Evolutionary conservation across 176 grass and related monocot genomes (phyloP).

Genomic region (Triticum monococcum): DNA sequence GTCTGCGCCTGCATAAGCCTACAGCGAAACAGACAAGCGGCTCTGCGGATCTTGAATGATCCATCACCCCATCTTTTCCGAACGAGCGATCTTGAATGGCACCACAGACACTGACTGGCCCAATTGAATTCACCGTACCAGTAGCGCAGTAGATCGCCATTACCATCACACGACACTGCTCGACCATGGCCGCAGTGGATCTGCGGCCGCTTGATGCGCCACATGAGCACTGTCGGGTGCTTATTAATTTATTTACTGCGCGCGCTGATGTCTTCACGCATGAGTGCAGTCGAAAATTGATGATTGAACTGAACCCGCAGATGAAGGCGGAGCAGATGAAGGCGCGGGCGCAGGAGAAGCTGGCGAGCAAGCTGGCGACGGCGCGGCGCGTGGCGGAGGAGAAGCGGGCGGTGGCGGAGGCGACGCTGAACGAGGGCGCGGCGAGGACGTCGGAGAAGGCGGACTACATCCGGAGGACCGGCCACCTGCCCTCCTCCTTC

Average conservation of each 20-base stretch:
- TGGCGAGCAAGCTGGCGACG: conserved; percentile 56
- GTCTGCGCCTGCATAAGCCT: background rate
- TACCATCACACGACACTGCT: background rate
- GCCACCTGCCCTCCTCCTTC: conserved; percentile 71
- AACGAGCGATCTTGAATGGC: background rate
- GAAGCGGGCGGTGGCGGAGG: conserved; percentile 68
- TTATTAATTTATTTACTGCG: background rate
- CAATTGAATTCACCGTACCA: conserved; percentile 1
- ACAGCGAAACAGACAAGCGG: background rate
- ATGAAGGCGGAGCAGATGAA: conserved; percentile 85
- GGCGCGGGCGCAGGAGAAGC: conserved; percentile 72
- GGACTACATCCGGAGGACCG: conserved; percentile 84
- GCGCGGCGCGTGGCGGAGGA: conserved; percentile 64
- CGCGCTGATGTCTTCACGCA: too few relatives aligned
- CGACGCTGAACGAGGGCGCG: conserved; percentile 61
- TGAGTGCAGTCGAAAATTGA: background rate
- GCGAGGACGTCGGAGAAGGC: conserved; percentile 70
- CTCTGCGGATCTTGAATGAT: background rate
- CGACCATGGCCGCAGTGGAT: background rate
- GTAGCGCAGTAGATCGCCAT: background rate
- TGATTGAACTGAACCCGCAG: conserved; percentile 21
- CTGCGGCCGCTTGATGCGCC: background rate
- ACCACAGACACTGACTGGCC: background rate
- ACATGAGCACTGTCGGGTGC: background rate
- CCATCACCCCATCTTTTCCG: background rate